Percentiles rank a stretch among this genome's conserved stretches.
These are phyloP conservation scores for Mortierella sp. DNA, from an alignment of 371 early-diverging fungal genomes.

Conservation along the genomic window DNA sequence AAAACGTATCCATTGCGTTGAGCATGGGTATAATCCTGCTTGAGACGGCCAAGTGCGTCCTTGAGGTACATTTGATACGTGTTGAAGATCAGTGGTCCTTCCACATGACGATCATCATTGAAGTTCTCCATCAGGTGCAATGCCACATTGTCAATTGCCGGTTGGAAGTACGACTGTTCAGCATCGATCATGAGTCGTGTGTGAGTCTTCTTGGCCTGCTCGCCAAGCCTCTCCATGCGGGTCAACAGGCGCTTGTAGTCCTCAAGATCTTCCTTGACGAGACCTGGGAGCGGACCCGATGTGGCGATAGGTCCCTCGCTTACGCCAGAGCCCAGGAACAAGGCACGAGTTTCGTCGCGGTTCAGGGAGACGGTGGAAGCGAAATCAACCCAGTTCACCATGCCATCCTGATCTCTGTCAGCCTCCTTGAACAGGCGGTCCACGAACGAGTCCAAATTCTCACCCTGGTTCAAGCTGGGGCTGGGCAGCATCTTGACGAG, in stretches of 20 bases:
- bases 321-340: conserved; percentile 45
- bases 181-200: conserved; percentile 94
- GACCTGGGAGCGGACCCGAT: conserved; percentile 26
- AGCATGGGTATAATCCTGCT: conserved; percentile 75
- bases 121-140: conserved; percentile 72
- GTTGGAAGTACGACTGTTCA: conserved; percentile 94
- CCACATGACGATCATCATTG: conserved; percentile 62
- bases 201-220: conserved; percentile 66
- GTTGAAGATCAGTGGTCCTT: conserved; percentile 82
- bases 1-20: conserved; percentile 78
- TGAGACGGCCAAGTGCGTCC: conserved; percentile 73
- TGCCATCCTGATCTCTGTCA: conserved; percentile 61
- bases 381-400: conserved; percentile 72
- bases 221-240: conserved; percentile 73
- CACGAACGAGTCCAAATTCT: conserved; percentile 24
- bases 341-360: conserved; percentile 61
- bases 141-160: conserved; percentile 90
- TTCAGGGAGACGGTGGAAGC: conserved; percentile 66
- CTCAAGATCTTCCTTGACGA: conserved; percentile 67
- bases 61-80: conserved; percentile 97
- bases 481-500: conserved; percentile 56
- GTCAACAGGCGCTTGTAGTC: conserved; percentile 77
- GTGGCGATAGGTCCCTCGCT: not conserved
- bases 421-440: conserved; percentile 58
- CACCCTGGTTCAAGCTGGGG: conserved; percentile 43